phyloP scores from a whole-genome alignment of 495 filamentous ascomycete genomes.

The Annulohypoxylon nitens region DNA sequence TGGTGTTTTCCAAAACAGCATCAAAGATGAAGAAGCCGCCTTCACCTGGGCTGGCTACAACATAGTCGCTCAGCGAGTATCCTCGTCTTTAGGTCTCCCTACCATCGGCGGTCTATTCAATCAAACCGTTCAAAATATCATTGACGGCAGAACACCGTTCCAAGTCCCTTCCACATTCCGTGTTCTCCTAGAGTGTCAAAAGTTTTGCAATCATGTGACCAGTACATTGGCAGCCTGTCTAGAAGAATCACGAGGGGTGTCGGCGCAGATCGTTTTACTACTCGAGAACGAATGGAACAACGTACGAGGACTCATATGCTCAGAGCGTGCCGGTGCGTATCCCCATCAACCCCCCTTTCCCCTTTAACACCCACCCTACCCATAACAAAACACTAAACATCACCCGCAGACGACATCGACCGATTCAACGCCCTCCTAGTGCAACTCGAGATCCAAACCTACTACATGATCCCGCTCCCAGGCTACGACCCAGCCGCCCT shows the following conservation, averaged over 20 bases:
- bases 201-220: constrained; percentile 56
- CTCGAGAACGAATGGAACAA: constrained; percentile 61
- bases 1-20: constrained; percentile 49
- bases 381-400: background rate
- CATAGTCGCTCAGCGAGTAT: constrained; percentile 58
- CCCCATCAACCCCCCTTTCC: too few relatives aligned
- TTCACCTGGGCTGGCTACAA: constrained; percentile 63
- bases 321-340: constrained; percentile 57
- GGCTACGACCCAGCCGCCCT: constrained; percentile 53
- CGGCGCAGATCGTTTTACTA: constrained; percentile 55
- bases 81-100: constrained; percentile 56
- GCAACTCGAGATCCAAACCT: constrained; percentile 60
- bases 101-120: constrained; percentile 58
- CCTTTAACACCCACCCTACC: background rate
- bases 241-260: constrained; percentile 58
- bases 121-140: constrained; percentile 55
- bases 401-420: constrained; percentile 52
- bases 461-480: constrained; percentile 60
- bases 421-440: constrained; percentile 57
- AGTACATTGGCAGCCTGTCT: constrained; percentile 57
- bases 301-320: constrained; percentile 56
- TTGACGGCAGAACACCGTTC: constrained; percentile 54
- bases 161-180: constrained; percentile 56
- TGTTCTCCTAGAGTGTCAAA: constrained; percentile 57
- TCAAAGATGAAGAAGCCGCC: constrained; percentile 59